Base-by-base conservation (phyloP, 345 rosid species). In the Aquilaria malaccensis region DNA sequence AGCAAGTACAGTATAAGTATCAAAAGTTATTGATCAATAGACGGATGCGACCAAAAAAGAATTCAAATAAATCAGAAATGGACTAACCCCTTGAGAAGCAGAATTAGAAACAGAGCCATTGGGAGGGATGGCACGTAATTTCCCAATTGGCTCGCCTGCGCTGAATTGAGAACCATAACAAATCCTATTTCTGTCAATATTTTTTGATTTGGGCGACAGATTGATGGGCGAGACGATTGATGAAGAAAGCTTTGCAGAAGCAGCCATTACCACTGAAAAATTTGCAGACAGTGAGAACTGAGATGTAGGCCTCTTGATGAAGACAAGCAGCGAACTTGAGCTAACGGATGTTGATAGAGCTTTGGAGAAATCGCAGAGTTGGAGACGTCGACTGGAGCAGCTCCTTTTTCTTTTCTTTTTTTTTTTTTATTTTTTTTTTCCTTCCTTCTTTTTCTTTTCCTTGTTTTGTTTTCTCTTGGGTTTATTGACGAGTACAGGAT, bases 31-130 rank as follows among this genome's bases (percentile, higher is more conserved):
- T 2, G n/a, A 61, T 30, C 46, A n/a, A 53, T 41, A 29, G 2
- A 56, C 1, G 22, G 10, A 33, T 22, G 7, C n/a, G 43, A 37
- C 1, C 10, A 12, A 10, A 6, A 52, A 10, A 61, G 64, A 37
- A 37, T 37, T 37, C 43, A 14, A 9, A 51, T 4, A 13, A 30
- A 50, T 29, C 47, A 63, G 60, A 58, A 7, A 31, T 12, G 43
- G 45, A 63, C 70, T 62, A 61, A 83, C 88, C 88, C 70, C 83
- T 58, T 58, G 67, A 60, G 80, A 77, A 65, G 80, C 68, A 69
- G 80, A 58, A 10, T 45, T 12, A 33, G 76, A 69, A 71, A 70
- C 78, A 66, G 72, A 66, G 64, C 86, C 91, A 55, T 79, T 77
- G 61, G 80, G 69, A 32, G 55, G 51, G 63, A 64, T 33, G 7